Evolutionary conservation across 1,284 basidiomycete genomes (phyloP).

Genomic region (Leccinum subfulvum): DNA sequence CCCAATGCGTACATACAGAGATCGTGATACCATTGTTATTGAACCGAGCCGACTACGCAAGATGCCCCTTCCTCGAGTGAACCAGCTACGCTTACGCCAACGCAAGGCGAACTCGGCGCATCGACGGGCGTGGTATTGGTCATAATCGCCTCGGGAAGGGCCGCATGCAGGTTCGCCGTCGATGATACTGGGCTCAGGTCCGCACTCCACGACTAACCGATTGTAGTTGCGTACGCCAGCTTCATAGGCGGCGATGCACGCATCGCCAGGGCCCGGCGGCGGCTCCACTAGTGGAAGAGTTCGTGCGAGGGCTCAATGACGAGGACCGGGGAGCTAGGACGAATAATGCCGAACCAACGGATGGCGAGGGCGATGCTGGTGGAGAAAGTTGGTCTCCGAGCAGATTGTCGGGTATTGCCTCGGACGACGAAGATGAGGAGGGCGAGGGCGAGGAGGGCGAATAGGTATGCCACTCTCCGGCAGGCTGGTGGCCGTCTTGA

Average conservation of each 20-base stretch:
- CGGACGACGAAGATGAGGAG: slow-evolving; percentile 31
- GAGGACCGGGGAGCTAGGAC: slow-evolving; percentile 30
- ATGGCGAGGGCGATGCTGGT: slow-evolving; percentile 32
- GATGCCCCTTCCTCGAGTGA: slow-evolving; percentile 3
- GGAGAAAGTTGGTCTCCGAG: slow-evolving; percentile 29
- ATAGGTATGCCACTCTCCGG: slow-evolving; percentile 31
- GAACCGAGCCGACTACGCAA: slow-evolving; percentile 15
- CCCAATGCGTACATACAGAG: background rate
- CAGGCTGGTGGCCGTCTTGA: slow-evolving; percentile 27
- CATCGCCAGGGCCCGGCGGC: slow-evolving; percentile 40
- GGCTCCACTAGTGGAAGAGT: slow-evolving; percentile 31
- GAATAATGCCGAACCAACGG: slow-evolving; percentile 29
- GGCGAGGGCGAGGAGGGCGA: slow-evolving; percentile 30
- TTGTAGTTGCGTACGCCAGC: slow-evolving; percentile 54
- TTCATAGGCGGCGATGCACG: slow-evolving; percentile 49
- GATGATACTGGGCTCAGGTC: slow-evolving; percentile 28
- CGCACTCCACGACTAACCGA: slow-evolving; percentile 52
- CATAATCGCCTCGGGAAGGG: slow-evolving; percentile 20
- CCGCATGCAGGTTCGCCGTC: slow-evolving; percentile 17
- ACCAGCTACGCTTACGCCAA: slow-evolving; percentile 11
- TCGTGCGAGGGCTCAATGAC: slow-evolving; percentile 30
- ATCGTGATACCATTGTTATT: slow-evolving; percentile 12
- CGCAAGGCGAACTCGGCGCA: slow-evolving; percentile 6
- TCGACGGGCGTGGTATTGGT: slow-evolving; percentile 9
- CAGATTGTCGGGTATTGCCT: slow-evolving; percentile 23